A percentile compares a stretch with the other conserved stretches of the same genome.
phyloP scores from a whole-genome alignment of 225 moss, liverwort and hornwort species.

The Asterella californica region DNA sequence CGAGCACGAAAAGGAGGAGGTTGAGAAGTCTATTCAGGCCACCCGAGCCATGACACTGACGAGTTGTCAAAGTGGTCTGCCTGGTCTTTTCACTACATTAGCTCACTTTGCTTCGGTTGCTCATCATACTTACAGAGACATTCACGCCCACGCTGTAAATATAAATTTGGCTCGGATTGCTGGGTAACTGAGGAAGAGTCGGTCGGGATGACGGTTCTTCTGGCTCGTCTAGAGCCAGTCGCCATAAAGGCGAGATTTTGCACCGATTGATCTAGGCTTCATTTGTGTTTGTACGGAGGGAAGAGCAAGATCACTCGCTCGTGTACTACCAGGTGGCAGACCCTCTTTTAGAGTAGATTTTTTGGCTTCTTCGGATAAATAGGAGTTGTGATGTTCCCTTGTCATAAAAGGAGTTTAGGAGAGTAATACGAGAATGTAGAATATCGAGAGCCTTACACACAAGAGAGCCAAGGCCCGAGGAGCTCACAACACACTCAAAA shows the following conservation, averaged over 20 bases:
- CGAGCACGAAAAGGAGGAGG: slow-evolving; percentile 31
- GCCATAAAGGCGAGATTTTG: slow-evolving; percentile 5
- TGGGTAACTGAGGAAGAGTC: slow-evolving; percentile 1
- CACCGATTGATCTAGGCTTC: background rate
- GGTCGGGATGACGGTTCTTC: background rate
- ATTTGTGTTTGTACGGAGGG: slow-evolving; percentile 2
- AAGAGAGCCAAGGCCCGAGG: slow-evolving; percentile 1
- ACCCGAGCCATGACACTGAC: slow-evolving; percentile 28
- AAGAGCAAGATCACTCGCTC: background rate
- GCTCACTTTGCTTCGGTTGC: slow-evolving; percentile 16
- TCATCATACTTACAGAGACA: slow-evolving; percentile 27
- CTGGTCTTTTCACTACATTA: slow-evolving; percentile 20
- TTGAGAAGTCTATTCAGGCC: slow-evolving; percentile 29
- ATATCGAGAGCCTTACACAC: slow-evolving; percentile 8
- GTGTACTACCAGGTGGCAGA: background rate
- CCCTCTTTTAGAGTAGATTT: slow-evolving; percentile 11
- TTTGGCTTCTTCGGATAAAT: background rate
- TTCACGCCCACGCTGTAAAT: slow-evolving; percentile 35
- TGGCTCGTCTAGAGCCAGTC: background rate
- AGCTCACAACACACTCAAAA: background rate
- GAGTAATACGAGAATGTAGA: slow-evolving; percentile 13
- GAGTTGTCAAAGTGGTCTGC: slow-evolving; percentile 23
- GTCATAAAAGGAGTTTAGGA: background rate
- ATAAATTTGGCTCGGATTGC: slow-evolving; percentile 21
- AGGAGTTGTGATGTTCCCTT: slow-evolving; percentile 13